phyloP scores from a whole-genome alignment of 176 grass and related monocot genomes.

The Zoysia japonica region DNA sequence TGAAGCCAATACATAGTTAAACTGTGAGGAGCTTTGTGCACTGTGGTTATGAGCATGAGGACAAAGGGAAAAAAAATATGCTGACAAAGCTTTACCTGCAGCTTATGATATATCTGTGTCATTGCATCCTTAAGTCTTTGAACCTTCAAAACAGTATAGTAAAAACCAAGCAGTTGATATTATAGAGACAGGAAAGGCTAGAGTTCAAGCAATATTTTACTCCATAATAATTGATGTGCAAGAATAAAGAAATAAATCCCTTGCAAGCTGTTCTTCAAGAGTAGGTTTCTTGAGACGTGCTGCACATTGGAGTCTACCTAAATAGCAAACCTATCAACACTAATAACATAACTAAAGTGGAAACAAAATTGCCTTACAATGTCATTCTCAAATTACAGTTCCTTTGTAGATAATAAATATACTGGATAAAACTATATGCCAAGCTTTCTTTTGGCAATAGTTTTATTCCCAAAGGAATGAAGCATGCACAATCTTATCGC shows the following conservation, averaged over 20 bases:
- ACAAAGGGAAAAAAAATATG: neutral
- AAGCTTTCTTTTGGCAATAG: neutral
- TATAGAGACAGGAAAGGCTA: neutral
- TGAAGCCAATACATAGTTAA: neutral
- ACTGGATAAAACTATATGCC: neutral
- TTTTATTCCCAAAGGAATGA: constrained; percentile 19
- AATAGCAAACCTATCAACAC: neutral
- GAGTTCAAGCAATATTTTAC: neutral
- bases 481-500: constrained; percentile 19
- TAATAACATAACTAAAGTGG: constrained; percentile 25
- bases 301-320: constrained; percentile 1
- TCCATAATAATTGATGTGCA: neutral
- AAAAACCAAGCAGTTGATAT: constrained; percentile 13
- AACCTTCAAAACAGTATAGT: constrained; percentile 48
- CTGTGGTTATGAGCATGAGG: neutral
- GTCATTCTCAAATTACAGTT: neutral
- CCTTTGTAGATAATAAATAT: neutral
- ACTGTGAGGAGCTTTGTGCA: neutral
- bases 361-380: neutral
- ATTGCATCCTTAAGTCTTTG: constrained; percentile 86
- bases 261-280: neutral
- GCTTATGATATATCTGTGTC: constrained; percentile 85
- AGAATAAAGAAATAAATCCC: no score
- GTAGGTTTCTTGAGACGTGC: neutral
- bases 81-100: constrained; percentile 56